phyloP scores from a whole-genome alignment of 306 rosid genomes.

The Lagenaria siceraria region DNA sequence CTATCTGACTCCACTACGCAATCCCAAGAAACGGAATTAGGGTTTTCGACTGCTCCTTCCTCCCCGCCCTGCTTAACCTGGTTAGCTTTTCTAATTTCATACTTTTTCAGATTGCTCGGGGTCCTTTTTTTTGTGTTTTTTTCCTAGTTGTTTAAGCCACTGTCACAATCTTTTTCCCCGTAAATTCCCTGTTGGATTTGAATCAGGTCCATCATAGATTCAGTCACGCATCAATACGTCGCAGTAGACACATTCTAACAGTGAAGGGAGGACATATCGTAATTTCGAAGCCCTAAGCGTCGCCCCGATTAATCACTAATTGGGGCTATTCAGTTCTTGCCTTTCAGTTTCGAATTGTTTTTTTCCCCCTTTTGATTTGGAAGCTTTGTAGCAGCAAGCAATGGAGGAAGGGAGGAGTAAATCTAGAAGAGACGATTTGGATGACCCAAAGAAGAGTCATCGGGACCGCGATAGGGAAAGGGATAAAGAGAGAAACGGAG shows the following conservation, averaged over 20 bases:
- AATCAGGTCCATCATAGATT: background rate
- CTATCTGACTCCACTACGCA: background rate
- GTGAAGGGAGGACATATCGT: no score
- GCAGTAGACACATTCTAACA: background rate
- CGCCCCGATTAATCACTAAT: no score
- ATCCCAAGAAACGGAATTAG: background rate
- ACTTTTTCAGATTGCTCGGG: background rate
- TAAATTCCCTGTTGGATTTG: background rate
- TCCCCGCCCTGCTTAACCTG: background rate
- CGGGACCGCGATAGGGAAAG: background rate
- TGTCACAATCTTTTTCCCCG: background rate
- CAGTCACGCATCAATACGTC: background rate
- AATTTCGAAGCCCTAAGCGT: no score
- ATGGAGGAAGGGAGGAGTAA: background rate
- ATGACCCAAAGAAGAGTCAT: background rate
- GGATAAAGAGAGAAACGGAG: background rate
- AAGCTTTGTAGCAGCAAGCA: background rate
- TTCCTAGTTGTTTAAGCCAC: background rate
- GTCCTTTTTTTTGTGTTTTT: no score
- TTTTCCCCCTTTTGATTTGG: background rate
- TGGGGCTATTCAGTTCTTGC: no score
- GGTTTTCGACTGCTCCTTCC: background rate
- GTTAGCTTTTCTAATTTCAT: background rate
- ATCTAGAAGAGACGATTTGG: background rate
- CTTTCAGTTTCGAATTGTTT: background rate